Percentiles rank a stretch among this genome's conserved stretches.
Conservation (phyloP, 2,329 filamentous ascomycete genomes). For the Myriosclerotinia duriaeana region DNA sequence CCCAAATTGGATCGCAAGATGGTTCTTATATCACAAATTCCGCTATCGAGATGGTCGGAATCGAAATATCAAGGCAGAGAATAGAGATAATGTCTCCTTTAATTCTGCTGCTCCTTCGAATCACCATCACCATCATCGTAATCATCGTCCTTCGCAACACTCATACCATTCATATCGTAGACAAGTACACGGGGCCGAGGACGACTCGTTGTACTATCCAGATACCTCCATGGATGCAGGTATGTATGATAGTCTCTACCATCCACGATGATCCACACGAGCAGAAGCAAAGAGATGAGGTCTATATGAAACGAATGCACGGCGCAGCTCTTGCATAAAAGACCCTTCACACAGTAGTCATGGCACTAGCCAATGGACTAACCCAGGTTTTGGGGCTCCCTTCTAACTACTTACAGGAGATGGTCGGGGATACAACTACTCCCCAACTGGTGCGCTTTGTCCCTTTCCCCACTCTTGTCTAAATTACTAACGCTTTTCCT, state of each 20-base stretch:
- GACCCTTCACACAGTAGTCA: background rate
- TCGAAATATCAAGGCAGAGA: constrained; percentile 26
- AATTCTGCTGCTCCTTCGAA: background rate
- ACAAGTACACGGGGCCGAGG: background rate
- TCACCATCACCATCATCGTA: background rate
- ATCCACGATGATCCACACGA: background rate
- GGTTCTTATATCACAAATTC: constrained; percentile 42
- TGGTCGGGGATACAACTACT: constrained; percentile 15
- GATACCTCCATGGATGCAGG: constrained; percentile 6
- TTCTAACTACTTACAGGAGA: constrained; percentile 15
- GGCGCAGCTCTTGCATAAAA: background rate
- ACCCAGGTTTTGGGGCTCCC: background rate
- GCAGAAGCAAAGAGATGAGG: background rate
- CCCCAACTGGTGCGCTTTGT: constrained; percentile 10
- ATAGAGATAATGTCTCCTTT: constrained; percentile 1
- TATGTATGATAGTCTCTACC: constrained; percentile 12
- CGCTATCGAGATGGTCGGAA: constrained; percentile 41
- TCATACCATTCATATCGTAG: background rate
- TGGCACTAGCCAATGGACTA: background rate
- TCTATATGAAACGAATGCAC: background rate
- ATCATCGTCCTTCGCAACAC: background rate
- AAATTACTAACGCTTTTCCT: background rate
- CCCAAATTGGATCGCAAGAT: constrained; percentile 40
- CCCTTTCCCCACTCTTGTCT: background rate
- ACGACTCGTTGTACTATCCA: constrained; percentile 6